Base-by-base conservation (phyloP, 106 monocot species). In the Vanilla planifolia region DNA sequence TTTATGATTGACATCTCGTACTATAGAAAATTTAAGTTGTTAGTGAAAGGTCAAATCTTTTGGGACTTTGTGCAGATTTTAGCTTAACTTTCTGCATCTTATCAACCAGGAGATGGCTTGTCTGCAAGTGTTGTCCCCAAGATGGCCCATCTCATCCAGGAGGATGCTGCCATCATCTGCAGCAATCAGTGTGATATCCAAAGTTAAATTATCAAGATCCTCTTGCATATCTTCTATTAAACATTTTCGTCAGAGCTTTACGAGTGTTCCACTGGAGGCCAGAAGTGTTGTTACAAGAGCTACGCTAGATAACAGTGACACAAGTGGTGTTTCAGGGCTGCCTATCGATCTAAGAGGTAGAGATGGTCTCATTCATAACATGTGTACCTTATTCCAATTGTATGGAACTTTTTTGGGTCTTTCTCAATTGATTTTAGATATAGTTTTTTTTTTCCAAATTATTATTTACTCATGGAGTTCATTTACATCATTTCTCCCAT, bases 271-370 rank as follows among this genome's bases (percentile, higher is more conserved):
- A 58, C 50, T 69, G 58, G 80, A 57, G 17, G 26, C 44, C 19
- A 52, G 26, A 51, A 64, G 66, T 32, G 44, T 73, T 33, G 37
- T 71, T 35, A 71, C 71, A 0, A 88, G 81, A 64, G 88, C 92
- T 19, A 76, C 85, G 78, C 71, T 73, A 45, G 57, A 40, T 10
- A 80, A 74, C 34, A 76, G 51, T 55, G 79, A 73, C 35, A 57
- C 57, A 47, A 48, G 41, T 39, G 65, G 19, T 42, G 19, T 72
- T n/a, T 25, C 65, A 15, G 84, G 84, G 36, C 63, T 92, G 63
- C 68, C 87, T 8, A 85, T 92, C 61, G 92, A 92, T 71, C 64
- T 88, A 10, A 84, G 62, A 63, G 62, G 62, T 63, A 63, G 47
- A 3, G 0, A 26, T 39, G 21, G 39, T 32, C 14, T 29, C 19